These are phyloP conservation scores for Backusella psychrophila DNA, from an alignment of 192 early-diverging fungal genomes.

Conservation along the genomic window DNA sequence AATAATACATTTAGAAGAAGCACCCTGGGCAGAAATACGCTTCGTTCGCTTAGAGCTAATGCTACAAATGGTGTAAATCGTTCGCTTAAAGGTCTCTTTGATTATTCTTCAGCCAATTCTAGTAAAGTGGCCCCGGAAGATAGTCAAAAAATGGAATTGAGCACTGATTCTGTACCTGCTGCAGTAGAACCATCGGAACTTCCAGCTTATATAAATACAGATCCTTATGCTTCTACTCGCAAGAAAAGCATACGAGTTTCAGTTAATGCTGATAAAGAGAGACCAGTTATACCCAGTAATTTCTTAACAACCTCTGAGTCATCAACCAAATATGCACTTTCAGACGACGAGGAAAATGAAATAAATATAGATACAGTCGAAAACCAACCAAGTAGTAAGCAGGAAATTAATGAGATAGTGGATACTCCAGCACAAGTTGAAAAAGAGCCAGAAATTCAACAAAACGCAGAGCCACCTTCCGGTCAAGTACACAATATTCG, in stretches of 20 bases:
- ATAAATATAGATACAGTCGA: neutral
- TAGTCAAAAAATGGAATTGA: constrained; percentile 19
- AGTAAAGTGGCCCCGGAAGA: constrained; percentile 4
- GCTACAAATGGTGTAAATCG: constrained; percentile 10
- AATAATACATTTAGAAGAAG: constrained; percentile 3
- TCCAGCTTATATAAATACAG: constrained; percentile 7
- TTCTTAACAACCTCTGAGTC: neutral
- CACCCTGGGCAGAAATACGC: constrained; percentile 8
- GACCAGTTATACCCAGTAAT: neutral
- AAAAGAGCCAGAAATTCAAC: neutral
- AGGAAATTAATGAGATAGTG: neutral
- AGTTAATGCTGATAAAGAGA: neutral
- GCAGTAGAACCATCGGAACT: neutral
- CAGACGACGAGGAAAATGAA: neutral
- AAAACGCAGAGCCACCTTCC: neutral
- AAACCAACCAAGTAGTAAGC: neutral
- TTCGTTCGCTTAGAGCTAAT: neutral
- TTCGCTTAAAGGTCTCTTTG: neutral
- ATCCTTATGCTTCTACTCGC: constrained; percentile 3
- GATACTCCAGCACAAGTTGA: neutral
- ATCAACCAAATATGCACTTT: neutral
- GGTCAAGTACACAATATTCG: constrained; percentile 24
- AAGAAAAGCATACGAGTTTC: neutral
- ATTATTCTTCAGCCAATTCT: neutral
- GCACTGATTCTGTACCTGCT: neutral